Evolutionary conservation across 2,329 filamentous ascomycete species (phyloP), one percentile per base, ranked within the genome.

Genomic region (Xylariaceae sp.): DNA sequence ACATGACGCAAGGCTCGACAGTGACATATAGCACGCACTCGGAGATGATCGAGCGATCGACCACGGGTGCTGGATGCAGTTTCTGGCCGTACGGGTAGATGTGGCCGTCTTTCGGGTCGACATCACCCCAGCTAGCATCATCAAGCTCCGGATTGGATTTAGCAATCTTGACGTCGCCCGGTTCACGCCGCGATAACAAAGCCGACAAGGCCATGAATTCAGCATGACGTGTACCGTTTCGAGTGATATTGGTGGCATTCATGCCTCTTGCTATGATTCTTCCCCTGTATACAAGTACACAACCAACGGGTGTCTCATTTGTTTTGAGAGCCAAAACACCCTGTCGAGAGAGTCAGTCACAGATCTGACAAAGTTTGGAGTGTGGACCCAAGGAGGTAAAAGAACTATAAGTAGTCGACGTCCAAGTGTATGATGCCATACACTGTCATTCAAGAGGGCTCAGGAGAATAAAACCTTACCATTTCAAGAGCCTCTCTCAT

Each of bases 1-100:
- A 98, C 92, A 98, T 98, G 67, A 98, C 88, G 62, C 92, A 98
- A 4, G 92, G 92, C 65, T 98, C 94, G 38, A 98, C 90, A 0
- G 92, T 98, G 34, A 98, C 92, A 63, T 98, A 98, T 36, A 98
- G 77, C 8, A 81, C 84, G 51, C 74, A 74, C 48, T 89, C 77
- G 27, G 69, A 70, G 51, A 97, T 71, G 47, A 90, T 76, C 9
- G 73, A 74, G 23, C 78, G 74, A 37, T 83, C 74, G 50, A 92
- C 74, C 36, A 71, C 73, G 15, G 73, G 64, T 2, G 63, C 62
- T 0, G 71, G 68, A 43, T 76, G 68, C 1, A 75, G 64, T 55
- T 78, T 79, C 51, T 79, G 74, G 4, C 76, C 76, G 40, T 80
- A 80, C 1, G 76, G 76, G 45, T 69, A 78, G n/a, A 78, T 63